Base-by-base conservation (phyloP, 2,329 filamentous ascomycete genomes). In the Colletotrichum truncatum region DNA sequence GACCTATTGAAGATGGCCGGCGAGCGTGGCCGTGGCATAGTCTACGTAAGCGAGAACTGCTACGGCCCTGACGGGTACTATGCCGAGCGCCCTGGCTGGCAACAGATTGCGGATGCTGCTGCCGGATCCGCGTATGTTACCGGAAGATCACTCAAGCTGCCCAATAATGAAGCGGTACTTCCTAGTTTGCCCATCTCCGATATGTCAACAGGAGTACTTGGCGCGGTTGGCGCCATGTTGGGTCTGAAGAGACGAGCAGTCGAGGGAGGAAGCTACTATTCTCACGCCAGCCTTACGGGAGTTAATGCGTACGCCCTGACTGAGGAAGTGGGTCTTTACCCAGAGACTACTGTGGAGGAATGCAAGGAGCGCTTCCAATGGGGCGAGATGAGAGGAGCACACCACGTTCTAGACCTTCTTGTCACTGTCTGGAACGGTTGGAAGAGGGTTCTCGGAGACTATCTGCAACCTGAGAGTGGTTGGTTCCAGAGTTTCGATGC, bases 401-500 rank as follows among this genome's bases (percentile, higher is more conserved):
- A 25, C 2, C 26, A 25, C 23, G 43, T 46, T 23, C 43, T 46
- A 2, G 43, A 46, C 21, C 23, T 46, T 21, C 43, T 46, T 4
- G 43, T 25, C 16, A 23, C 26, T 25, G 43, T 26, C 11, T 23
- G 25, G 2, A 25, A 46, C 12, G 43, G 43, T n/a, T 46, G 43
- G 43, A 45, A 34, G 11, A 52, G 16, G 8, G 60, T 64, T n/a
- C 26, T 64, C 6, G 54, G 54, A 4, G 28, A 59, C 9, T 59
- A 59, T 2, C 10, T 64, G 23, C 36, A 59, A 4, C 60, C 60
- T 10, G 60, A 64, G 10, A 46, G 60, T 6, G 54, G 28, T 6
- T 64, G 60, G 60, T 59, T 64, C 23, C 54, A 59, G 23, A 64
- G 54, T 21, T 64, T 64, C 9, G 38, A 59, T 6, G 12, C 6